Conservation (phyloP, 2,329 filamentous ascomycete genomes). For the Ophiocordyceps camponoti-saundersi region DNA sequence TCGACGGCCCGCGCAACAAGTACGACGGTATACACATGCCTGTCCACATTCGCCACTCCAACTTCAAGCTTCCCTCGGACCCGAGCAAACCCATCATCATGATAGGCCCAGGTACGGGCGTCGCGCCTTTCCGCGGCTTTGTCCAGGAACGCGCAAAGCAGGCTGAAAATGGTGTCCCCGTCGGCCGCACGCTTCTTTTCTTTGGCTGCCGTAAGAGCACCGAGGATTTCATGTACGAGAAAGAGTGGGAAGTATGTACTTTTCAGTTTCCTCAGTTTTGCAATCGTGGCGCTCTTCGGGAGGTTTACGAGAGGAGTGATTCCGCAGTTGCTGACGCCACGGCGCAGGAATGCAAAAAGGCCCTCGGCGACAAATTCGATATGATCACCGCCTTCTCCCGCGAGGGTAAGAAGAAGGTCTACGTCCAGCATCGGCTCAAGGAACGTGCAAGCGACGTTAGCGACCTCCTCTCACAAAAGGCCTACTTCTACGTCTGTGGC, state of each 20-base stretch:
- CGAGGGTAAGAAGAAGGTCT: conserved; percentile 74
- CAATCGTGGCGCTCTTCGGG: too few relatives aligned
- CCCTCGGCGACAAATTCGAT: conserved; percentile 76
- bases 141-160: conserved; percentile 82
- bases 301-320: too few relatives aligned
- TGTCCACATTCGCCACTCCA: conserved; percentile 91
- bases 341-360: conserved; percentile 60
- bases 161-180: conserved; percentile 60
- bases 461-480: conserved; percentile 68
- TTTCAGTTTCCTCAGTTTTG: neutral
- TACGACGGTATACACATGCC: conserved; percentile 92
- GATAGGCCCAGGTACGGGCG: conserved; percentile 90
- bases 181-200: conserved; percentile 82
- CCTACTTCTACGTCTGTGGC: conserved; percentile 95
- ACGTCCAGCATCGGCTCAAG: conserved; percentile 85
- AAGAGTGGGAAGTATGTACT: conserved; percentile 74
- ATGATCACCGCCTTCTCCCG: conserved; percentile 93
- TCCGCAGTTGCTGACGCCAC: neutral
- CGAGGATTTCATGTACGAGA: conserved; percentile 88
- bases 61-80: conserved; percentile 97
- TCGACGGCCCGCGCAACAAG: conserved; percentile 84
- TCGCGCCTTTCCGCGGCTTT: conserved; percentile 90
- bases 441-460: conserved; percentile 74
- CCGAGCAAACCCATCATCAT: conserved; percentile 89
- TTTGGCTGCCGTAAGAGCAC: conserved; percentile 76